Percentiles rank a stretch among this genome's conserved stretches.
phyloP scores from a whole-genome alignment of 306 rosid genomes.

The Pyrus betulifolia region DNA sequence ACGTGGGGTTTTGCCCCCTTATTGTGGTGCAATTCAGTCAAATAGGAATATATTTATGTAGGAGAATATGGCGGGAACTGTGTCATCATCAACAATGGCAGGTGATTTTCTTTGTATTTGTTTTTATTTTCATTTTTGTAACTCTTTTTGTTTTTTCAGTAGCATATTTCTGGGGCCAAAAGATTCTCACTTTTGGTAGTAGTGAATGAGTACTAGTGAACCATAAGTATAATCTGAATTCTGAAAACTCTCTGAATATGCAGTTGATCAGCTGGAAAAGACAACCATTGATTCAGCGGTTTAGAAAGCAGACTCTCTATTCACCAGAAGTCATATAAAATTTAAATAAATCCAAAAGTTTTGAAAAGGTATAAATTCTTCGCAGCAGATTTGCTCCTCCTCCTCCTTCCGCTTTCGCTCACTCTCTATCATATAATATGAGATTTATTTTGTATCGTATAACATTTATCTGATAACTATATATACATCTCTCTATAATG shows the following conservation, averaged over 20 bases:
- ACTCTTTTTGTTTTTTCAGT: not conserved
- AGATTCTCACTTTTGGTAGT: constrained; percentile 6
- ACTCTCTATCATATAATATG: not conserved
- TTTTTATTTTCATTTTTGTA: not conserved
- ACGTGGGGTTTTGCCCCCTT: constrained; percentile 68
- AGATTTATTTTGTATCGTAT: not conserved
- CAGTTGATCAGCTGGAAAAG: constrained; percentile 7
- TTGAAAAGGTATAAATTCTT: constrained; percentile 11
- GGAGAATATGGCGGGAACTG: constrained; percentile 48
- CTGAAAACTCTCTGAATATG: constrained; percentile 5
- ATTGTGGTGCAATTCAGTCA: constrained; percentile 71
- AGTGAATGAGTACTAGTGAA: not conserved
- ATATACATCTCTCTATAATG: not conserved
- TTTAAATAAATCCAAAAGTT: constrained; percentile 5
- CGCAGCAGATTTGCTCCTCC: not conserved
- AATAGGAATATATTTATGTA: constrained; percentile 36
- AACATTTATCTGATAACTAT: not conserved
- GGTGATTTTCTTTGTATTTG: constrained; percentile 14
- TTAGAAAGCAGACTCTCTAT: not conserved
- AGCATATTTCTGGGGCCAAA: not conserved
- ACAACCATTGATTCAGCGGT: not conserved
- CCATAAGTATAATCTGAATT: not conserved
- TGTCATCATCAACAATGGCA: constrained; percentile 30
- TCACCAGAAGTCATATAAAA: not conserved
- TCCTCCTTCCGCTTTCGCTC: not conserved